Base-by-base conservation (phyloP, 2,329 filamentous ascomycete species). In the Fusarium agapanthi region DNA sequence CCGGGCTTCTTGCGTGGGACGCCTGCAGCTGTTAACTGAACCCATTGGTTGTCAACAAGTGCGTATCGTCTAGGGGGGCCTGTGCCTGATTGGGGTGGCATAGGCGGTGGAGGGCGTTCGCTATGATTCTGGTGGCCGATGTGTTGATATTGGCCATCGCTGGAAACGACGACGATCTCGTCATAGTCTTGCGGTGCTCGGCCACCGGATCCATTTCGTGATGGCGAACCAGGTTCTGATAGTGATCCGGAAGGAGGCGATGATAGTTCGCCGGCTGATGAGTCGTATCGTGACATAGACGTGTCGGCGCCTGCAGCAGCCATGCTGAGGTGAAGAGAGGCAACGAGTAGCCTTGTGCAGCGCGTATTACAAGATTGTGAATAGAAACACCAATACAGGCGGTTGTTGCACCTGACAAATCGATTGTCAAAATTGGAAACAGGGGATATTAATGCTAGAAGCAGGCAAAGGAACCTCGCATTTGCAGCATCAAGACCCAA, bases 1-100 rank as follows among this genome's bases (percentile, higher is more conserved):
- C 89, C 89, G 26, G 89, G 89, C 81, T 91, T 92, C 81, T 90
- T 90, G 9, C 89, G 82, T 1, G 88, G 88, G 12, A 89, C 77
- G 16, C 88, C 88, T 57, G 88, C 88, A 32, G 88, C 88, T 0
- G 88, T 90, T 58, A 90, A 80, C 69, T 84, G 85, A 34, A 87
- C 85, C 73, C 80, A 80, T 76, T 82, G 72, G 71, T 84, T 79
- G 70, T 86, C 79, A 69, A 82, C 77, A n/a, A 77, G 61, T 18
- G 78, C 80, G 44, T 78, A 83, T 43, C 77, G 73, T 69, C 79
- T 83, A 24, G 76, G 75, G 16, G 79, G 67, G 14, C 78, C 74
- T 8, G 59, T 73, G 48, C 67, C 75, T 34, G 66, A 72, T 28
- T 76, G 72, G 14, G 67, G 65, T 14, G 76, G 75, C 48, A 71